These are phyloP conservation scores for Cyberlindnera meyerae DNA, from an alignment of 805 yeast species.

Conservation along the genomic window DNA sequence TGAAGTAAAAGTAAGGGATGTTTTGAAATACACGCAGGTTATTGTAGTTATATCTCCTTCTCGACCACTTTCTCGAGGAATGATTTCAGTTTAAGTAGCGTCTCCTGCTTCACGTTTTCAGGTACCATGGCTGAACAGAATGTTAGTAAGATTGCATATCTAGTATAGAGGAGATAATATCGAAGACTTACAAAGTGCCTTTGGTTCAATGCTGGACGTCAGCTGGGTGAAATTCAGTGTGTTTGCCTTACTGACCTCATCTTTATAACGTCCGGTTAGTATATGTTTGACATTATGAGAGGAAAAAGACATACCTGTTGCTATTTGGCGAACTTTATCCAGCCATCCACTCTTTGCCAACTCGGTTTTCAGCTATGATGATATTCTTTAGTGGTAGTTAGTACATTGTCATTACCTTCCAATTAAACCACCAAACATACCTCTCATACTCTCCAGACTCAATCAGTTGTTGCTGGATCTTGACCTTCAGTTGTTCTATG, in stretches of 20 bases:
- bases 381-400: slow-evolving; percentile 36
- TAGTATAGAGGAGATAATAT: background rate
- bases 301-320: slow-evolving; percentile 37
- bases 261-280: slow-evolving; percentile 11
- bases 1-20: no score
- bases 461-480: slow-evolving; percentile 66
- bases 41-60: slow-evolving; percentile 22
- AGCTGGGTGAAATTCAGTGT: slow-evolving; percentile 50
- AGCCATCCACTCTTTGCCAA: slow-evolving; percentile 83
- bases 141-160: slow-evolving; percentile 18
- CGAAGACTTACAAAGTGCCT: slow-evolving; percentile 46
- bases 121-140: slow-evolving; percentile 52
- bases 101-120: slow-evolving; percentile 52
- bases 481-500: slow-evolving; percentile 38
- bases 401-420: no score
- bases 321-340: slow-evolving; percentile 61
- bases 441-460: slow-evolving; percentile 74
- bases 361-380: slow-evolving; percentile 54
- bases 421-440: no score
- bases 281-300: no score
- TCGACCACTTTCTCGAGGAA: slow-evolving; percentile 51
- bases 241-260: slow-evolving; percentile 36
- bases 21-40: slow-evolving; percentile 1
- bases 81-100: slow-evolving; percentile 51
- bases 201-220: slow-evolving; percentile 49